Evolutionary conservation across 805 yeast species (phyloP).

Genomic region (Candida rishiriensis): DNA sequence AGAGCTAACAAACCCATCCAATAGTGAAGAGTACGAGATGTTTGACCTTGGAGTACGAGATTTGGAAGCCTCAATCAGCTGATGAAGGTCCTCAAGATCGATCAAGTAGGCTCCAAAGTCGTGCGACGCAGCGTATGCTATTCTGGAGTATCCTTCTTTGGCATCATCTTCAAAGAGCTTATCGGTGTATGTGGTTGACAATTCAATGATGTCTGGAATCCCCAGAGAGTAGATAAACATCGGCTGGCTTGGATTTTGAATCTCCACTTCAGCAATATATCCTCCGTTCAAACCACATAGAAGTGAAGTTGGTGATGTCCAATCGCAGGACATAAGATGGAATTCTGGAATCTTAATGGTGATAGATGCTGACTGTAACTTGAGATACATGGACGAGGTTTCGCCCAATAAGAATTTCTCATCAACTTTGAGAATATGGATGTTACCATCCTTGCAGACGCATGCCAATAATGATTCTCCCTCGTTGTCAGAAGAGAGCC

Average conservation of each 20-base stretch:
- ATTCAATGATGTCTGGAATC: constrained; percentile 17
- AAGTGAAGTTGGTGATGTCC: constrained; percentile 24
- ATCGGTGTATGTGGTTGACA: constrained; percentile 21
- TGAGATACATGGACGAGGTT: constrained; percentile 3
- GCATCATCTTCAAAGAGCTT: constrained; percentile 5
- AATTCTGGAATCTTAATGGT: constrained; percentile 16
- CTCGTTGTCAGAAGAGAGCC: constrained; percentile 14
- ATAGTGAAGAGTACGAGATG: constrained; percentile 16
- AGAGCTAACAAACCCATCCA: constrained; percentile 18
- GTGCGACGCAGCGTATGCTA: constrained; percentile 14
- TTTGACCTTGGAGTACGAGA: constrained; percentile 10
- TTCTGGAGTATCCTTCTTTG: constrained; percentile 4
- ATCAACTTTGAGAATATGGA: constrained; percentile 21
- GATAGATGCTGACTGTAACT: constrained; percentile 14
- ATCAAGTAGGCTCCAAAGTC: constrained; percentile 15
- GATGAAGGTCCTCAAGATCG: constrained; percentile 17
- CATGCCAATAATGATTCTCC: constrained; percentile 19
- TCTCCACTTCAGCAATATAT: constrained; percentile 24
- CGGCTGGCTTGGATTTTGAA: constrained; percentile 15
- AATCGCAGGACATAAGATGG: constrained; percentile 21
- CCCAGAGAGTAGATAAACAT: constrained; percentile 21
- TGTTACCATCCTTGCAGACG: constrained; percentile 26
- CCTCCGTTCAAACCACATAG: constrained; percentile 26
- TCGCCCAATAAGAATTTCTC: constrained; percentile 5
- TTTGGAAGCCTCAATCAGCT: constrained; percentile 12